Evolutionary conservation across 352 stramenopile species (phyloP).

Genomic region (Pythium dissimile): DNA sequence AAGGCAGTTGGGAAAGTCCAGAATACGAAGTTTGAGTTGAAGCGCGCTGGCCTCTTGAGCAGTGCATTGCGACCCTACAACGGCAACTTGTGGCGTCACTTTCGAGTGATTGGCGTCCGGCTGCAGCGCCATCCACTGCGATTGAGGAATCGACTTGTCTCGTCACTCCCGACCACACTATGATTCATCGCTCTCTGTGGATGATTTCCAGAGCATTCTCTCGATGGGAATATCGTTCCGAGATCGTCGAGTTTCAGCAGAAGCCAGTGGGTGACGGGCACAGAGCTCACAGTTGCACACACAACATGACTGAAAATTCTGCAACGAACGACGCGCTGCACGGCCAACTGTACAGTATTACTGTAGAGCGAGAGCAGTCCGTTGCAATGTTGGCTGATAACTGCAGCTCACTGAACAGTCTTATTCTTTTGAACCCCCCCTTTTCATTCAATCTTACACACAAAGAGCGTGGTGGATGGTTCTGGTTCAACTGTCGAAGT

Average conservation of each 20-base stretch:
- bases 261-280: background rate
- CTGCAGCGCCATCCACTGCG: background rate
- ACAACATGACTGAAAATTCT: background rate
- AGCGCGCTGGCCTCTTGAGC: conserved; percentile 5
- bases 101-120: background rate
- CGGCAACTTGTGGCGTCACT: conserved; percentile 1
- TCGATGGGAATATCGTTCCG: background rate
- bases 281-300: background rate
- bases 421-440: no score
- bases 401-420: background rate
- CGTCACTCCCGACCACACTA: background rate
- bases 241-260: background rate
- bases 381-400: background rate
- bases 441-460: no score
- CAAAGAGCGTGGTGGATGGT: background rate
- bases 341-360: no score
- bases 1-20: conserved; percentile 2
- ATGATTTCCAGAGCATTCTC: background rate
- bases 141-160: background rate
- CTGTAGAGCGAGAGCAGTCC: background rate
- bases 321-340: background rate
- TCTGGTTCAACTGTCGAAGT: background rate
- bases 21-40: conserved; percentile 15
- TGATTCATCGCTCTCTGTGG: background rate
- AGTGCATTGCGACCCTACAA: background rate